Percentiles rank a stretch among this genome's conserved stretches.
Evolutionary conservation across 2,329 filamentous ascomycete species (phyloP).

Genomic region (Amylocarpus encephaloides): DNA sequence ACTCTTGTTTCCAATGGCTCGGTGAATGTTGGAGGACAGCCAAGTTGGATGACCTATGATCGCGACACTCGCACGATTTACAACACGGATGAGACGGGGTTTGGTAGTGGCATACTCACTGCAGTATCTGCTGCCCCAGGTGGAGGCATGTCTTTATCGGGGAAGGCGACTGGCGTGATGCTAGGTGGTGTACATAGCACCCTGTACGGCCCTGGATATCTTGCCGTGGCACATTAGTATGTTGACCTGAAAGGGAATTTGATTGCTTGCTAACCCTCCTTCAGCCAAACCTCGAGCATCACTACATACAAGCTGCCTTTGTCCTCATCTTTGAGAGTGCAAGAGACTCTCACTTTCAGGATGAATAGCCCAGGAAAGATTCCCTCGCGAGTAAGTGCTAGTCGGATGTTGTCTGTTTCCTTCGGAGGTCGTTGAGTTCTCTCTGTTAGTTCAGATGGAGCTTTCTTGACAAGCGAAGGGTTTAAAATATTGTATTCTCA

Average conservation of each 20-base stretch:
- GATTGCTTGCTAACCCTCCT: slow-evolving; percentile 5
- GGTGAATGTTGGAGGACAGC: slow-evolving; percentile 33
- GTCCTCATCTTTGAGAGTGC: background rate
- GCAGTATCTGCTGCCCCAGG: slow-evolving; percentile 33
- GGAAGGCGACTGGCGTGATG: slow-evolving; percentile 20
- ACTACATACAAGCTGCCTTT: slow-evolving; percentile 22
- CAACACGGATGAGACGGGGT: slow-evolving; percentile 40
- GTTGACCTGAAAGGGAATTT: slow-evolving; percentile 3
- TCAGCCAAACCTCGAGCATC: slow-evolving; percentile 17
- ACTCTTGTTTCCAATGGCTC: slow-evolving; percentile 22
- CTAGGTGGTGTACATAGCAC: slow-evolving; percentile 19
- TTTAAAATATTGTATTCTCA: no score
- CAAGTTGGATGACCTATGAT: slow-evolving; percentile 42
- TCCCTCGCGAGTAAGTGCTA: slow-evolving; percentile 14
- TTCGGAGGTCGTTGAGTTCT: no score
- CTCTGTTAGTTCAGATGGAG: background rate
- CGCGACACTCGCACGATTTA: slow-evolving; percentile 34
- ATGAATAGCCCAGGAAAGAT: slow-evolving; percentile 31
- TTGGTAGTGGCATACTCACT: slow-evolving; percentile 28
- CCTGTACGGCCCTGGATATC: slow-evolving; percentile 20
- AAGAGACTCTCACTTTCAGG: slow-evolving; percentile 37
- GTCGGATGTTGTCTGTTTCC: no score
- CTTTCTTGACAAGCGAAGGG: background rate
- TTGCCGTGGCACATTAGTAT: slow-evolving; percentile 24
- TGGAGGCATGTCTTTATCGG: slow-evolving; percentile 34